Evolutionary conservation across 2,329 filamentous ascomycete genomes (phyloP).

Genomic region (Fusarium odoratissimum): DNA sequence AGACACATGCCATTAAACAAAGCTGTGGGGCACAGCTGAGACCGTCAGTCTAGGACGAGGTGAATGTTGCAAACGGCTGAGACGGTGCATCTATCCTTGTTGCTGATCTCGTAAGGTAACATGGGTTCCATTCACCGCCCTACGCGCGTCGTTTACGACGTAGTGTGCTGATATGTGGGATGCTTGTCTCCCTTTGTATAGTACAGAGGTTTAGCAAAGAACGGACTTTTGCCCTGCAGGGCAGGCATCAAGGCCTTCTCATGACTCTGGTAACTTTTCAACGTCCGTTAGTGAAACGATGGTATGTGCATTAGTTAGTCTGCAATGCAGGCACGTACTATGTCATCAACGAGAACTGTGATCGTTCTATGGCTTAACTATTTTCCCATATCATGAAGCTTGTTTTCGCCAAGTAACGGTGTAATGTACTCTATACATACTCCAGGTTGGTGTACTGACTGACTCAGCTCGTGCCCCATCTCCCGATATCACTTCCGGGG

Average conservation of each 20-base stretch:
- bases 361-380: neutral
- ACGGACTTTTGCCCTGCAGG: neutral
- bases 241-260: neutral
- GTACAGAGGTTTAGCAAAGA: neutral
- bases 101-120: slow-evolving; percentile 4
- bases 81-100: slow-evolving; percentile 9
- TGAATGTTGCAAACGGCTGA: neutral
- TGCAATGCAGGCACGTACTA: neutral
- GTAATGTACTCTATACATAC: neutral
- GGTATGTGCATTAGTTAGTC: neutral
- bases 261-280: neutral
- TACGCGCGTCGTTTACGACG: neutral
- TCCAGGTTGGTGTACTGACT: neutral
- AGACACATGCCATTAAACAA: neutral
- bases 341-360: neutral
- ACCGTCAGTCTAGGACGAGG: neutral
- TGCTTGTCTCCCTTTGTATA: neutral
- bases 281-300: slow-evolving; percentile 11
- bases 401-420: neutral
- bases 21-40: neutral
- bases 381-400: neutral
- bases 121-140: neutral
- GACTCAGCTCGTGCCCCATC: neutral
- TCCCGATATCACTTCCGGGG: slow-evolving; percentile 6
- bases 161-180: neutral